These are phyloP conservation scores for Saprolegnia diclina DNA, from an alignment of 352 stramenopile genomes.

Conservation along the genomic window DNA sequence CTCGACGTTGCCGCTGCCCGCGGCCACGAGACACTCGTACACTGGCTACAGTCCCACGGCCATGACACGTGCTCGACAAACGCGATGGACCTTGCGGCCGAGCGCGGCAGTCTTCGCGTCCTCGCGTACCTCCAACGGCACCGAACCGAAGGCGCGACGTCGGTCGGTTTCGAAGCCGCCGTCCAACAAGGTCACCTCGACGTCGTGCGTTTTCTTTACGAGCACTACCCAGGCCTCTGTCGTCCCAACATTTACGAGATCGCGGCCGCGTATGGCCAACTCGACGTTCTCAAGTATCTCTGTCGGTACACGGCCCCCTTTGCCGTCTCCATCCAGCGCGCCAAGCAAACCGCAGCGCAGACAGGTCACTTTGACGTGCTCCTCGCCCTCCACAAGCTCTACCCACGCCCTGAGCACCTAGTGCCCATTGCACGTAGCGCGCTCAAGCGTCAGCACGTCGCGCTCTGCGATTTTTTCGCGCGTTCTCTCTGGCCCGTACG, in stretches of 20 bases:
- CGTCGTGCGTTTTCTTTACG: background rate
- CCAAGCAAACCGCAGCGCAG: background rate
- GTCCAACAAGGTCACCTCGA: background rate
- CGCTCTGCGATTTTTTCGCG: background rate
- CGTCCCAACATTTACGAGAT: background rate
- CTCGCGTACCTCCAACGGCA: slow-evolving; percentile 27
- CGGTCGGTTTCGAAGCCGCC: background rate
- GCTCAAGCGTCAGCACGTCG: background rate
- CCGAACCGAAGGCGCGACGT: slow-evolving; percentile 12
- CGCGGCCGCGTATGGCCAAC: background rate
- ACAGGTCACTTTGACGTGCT: background rate
- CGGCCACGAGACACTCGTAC: slow-evolving; percentile 14
- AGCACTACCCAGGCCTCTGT: background rate
- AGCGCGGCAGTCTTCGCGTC: slow-evolving; percentile 19
- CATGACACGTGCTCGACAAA: slow-evolving; percentile 1
- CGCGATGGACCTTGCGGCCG: slow-evolving; percentile 22
- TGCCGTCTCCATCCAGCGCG: background rate
- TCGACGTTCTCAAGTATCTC: background rate
- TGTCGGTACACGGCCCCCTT: background rate
- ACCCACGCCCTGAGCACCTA: background rate
- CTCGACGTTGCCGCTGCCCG: slow-evolving; percentile 8
- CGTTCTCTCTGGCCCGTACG: background rate
- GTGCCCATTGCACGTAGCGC: background rate
- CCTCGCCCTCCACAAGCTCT: background rate
- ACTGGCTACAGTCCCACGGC: slow-evolving; percentile 2